phyloP scores from a whole-genome alignment of 148 eudicot species.

The Chenopodium quinoa region DNA sequence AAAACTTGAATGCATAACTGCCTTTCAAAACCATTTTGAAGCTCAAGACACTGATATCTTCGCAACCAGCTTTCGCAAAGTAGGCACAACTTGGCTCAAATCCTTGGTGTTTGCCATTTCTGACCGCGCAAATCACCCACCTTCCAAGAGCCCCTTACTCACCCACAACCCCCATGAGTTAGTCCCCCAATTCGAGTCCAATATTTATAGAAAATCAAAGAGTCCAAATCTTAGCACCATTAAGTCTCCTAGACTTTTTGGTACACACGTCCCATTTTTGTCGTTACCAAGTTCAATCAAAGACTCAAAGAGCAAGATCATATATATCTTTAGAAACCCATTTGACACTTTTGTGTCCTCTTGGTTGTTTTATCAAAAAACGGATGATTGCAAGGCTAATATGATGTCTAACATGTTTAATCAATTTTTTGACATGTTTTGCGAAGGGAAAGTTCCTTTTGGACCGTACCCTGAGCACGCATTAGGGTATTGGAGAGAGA shows the following conservation, averaged over 20 bases:
- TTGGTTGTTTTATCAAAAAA: neutral
- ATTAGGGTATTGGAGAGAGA: slow-evolving; percentile 23
- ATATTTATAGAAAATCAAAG: slow-evolving; percentile 8
- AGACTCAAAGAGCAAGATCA: slow-evolving; percentile 22
- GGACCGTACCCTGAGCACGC: slow-evolving; percentile 29
- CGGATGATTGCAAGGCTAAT: neutral
- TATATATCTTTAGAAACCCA: slow-evolving; percentile 25
- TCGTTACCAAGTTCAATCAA: slow-evolving; percentile 35
- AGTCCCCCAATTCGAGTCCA: slow-evolving; percentile 24
- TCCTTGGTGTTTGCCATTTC: slow-evolving; percentile 17
- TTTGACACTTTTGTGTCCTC: slow-evolving; percentile 23
- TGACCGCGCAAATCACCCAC: neutral
- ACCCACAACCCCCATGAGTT: slow-evolving; percentile 28
- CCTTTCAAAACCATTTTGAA: slow-evolving; percentile 32
- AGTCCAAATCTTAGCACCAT: neutral
- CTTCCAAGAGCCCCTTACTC: slow-evolving; percentile 19
- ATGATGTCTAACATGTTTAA: slow-evolving; percentile 9
- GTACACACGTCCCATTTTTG: slow-evolving; percentile 38
- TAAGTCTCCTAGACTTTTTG: slow-evolving; percentile 29
- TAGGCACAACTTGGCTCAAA: slow-evolving; percentile 35
- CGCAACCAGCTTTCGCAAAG: neutral
- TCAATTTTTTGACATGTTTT: slow-evolving; percentile 20
- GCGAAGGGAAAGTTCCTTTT: slow-evolving; percentile 19
- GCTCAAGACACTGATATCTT: slow-evolving; percentile 11
- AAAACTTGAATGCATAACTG: slow-evolving; percentile 8